phyloP scores from a whole-genome alignment of 2,329 filamentous ascomycete species.

The Paracoccidioides lutzii region DNA sequence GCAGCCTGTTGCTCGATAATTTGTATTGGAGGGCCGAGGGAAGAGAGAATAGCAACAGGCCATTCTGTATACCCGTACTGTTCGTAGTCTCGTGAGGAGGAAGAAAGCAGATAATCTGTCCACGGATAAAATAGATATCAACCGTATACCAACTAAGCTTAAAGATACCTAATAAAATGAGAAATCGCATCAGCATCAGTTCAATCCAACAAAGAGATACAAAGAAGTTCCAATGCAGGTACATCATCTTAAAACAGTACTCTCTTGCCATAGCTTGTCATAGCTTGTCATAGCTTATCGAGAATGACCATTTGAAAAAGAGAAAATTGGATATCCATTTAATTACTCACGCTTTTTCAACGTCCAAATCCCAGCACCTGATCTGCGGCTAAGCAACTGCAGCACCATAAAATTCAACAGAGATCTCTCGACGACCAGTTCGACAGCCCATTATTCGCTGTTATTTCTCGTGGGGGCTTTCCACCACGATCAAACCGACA shows the following conservation, averaged over 20 bases:
- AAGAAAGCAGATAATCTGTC: background rate
- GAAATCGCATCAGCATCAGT: slow-evolving; percentile 11
- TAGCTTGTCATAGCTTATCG: too few relatives aligned
- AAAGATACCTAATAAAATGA: slow-evolving; percentile 6
- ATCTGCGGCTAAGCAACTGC: background rate
- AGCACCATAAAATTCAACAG: background rate
- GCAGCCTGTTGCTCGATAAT: background rate
- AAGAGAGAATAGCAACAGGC: background rate
- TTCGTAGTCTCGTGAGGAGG: background rate
- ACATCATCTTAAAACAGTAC: background rate
- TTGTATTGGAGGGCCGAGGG: background rate
- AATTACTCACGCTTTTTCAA: background rate
- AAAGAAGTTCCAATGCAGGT: slow-evolving; percentile 11
- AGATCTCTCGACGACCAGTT: background rate
- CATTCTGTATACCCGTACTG: background rate
- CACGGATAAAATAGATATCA: background rate
- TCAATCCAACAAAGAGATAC: slow-evolving; percentile 13
- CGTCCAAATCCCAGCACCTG: background rate
- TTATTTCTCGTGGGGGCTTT: background rate
- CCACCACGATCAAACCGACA: background rate
- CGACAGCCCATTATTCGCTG: slow-evolving; percentile 2
- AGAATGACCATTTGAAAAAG: background rate
- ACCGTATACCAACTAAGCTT: background rate
- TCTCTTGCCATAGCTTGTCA: background rate
- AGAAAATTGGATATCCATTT: background rate